phyloP scores from a whole-genome alignment of 108 stramenopile species.

The Conticribra weissflogii region DNA sequence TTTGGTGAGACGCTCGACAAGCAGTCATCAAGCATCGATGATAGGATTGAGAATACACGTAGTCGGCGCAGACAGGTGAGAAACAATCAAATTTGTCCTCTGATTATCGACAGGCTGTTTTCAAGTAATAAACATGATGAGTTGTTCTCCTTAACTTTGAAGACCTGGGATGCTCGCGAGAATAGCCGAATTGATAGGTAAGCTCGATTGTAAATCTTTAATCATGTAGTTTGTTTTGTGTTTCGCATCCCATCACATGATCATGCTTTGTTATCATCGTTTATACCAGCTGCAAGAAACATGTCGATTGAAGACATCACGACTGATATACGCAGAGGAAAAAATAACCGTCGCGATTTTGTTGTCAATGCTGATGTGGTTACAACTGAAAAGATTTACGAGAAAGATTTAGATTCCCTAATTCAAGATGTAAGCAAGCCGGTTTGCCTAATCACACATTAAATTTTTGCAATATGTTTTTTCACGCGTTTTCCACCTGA shows the following conservation, averaged over 20 bases:
- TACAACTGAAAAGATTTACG: constrained; percentile 51
- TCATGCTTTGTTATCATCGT: neutral
- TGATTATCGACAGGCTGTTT: neutral
- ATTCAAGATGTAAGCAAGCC: constrained; percentile 25
- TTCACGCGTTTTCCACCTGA: neutral
- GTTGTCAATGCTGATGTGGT: constrained; percentile 67
- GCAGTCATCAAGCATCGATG: constrained; percentile 47
- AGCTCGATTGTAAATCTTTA: neutral
- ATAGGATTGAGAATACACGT: constrained; percentile 78
- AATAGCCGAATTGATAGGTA: constrained; percentile 63
- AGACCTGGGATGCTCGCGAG: constrained; percentile 86
- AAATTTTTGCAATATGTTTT: neutral
- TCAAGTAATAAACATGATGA: neutral
- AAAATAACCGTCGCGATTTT: constrained; percentile 60
- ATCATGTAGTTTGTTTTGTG: neutral
- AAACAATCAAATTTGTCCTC: neutral
- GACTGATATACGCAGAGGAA: constrained; percentile 64
- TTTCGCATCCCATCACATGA: neutral
- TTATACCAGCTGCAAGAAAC: constrained; percentile 41
- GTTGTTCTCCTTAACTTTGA: constrained; percentile 5
- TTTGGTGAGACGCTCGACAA: constrained; percentile 56
- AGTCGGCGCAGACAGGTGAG: constrained; percentile 81
- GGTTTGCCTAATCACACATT: too few relatives aligned
- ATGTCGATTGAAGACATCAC: constrained; percentile 81
- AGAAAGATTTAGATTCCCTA: constrained; percentile 53